Conservation (phyloP, 768 basidiomycete genomes). For the Termitomyces sp. region DNA sequence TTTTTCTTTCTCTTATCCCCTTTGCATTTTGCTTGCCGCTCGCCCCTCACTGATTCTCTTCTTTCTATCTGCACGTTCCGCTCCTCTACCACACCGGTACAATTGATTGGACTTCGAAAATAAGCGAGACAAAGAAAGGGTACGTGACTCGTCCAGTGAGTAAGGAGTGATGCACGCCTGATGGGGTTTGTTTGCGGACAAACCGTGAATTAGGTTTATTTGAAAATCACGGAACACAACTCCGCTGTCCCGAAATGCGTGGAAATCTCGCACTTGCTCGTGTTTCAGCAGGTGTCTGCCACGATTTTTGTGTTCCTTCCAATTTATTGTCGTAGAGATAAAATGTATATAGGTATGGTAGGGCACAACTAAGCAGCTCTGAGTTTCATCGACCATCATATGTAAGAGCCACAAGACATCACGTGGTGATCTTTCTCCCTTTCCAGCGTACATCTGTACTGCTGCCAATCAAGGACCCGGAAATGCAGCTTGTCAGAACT, state of each 20-base stretch:
- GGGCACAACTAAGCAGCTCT: not conserved
- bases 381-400: too few relatives aligned
- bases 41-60: too few relatives aligned
- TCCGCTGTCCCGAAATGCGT: not conserved
- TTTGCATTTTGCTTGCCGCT: too few relatives aligned
- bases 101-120: not conserved
- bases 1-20: too few relatives aligned
- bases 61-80: too few relatives aligned
- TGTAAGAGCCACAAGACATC: not conserved
- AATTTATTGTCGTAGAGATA: not conserved
- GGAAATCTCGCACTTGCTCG: not conserved
- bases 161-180: not conserved
- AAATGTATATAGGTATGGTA: not conserved
- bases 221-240: not conserved
- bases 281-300: not conserved
- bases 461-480: not conserved
- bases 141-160: not conserved
- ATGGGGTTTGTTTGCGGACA: not conserved
- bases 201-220: not conserved
- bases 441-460: too few relatives aligned
- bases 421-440: not conserved
- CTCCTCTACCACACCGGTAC: too few relatives aligned
- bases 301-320: not conserved
- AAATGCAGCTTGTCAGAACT: not conserved
- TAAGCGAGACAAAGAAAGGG: not conserved